Evolutionary conservation across 495 filamentous ascomycete species (phyloP).

Genomic region (Daldinia childiae): DNA sequence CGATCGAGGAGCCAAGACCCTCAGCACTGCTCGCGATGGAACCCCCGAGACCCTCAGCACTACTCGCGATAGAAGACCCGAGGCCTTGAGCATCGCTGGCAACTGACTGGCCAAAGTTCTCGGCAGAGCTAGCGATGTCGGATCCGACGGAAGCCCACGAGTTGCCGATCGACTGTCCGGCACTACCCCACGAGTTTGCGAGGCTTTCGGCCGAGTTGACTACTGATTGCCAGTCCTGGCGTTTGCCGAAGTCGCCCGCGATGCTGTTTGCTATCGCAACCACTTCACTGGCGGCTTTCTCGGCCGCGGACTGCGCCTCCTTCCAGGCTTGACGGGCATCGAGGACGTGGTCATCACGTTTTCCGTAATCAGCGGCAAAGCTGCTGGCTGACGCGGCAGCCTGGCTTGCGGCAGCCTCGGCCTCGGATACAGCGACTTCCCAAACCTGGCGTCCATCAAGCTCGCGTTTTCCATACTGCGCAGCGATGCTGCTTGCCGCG

Average conservation of each 20-base stretch:
- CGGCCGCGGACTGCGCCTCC: neutral
- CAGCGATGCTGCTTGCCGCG: slow-evolving; percentile 26
- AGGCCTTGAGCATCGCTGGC: slow-evolving; percentile 21
- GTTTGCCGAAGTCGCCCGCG: slow-evolving; percentile 18
- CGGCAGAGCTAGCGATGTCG: slow-evolving; percentile 28
- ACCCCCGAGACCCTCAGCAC: slow-evolving; percentile 18
- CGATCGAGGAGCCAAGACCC: slow-evolving; percentile 20
- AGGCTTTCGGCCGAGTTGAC: slow-evolving; percentile 33
- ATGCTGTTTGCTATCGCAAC: slow-evolving; percentile 12
- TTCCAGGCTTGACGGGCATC: slow-evolving; percentile 5
- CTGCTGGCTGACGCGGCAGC: slow-evolving; percentile 10
- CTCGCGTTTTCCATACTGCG: slow-evolving; percentile 14
- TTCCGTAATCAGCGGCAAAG: slow-evolving; percentile 6
- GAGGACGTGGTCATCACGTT: neutral
- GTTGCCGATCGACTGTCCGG: slow-evolving; percentile 27
- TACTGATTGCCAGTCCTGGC: slow-evolving; percentile 37
- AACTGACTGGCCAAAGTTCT: slow-evolving; percentile 24
- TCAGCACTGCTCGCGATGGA: slow-evolving; percentile 20
- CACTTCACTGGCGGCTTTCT: neutral
- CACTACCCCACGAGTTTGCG: slow-evolving; percentile 29
- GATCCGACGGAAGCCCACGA: slow-evolving; percentile 17
- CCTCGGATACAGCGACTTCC: neutral
- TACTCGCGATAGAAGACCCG: slow-evolving; percentile 14
- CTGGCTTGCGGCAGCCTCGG: slow-evolving; percentile 14
- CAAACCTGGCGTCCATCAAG: slow-evolving; percentile 11